phyloP scores from a whole-genome alignment of 83 land plant genomes.

The Larix sibirica region DNA sequence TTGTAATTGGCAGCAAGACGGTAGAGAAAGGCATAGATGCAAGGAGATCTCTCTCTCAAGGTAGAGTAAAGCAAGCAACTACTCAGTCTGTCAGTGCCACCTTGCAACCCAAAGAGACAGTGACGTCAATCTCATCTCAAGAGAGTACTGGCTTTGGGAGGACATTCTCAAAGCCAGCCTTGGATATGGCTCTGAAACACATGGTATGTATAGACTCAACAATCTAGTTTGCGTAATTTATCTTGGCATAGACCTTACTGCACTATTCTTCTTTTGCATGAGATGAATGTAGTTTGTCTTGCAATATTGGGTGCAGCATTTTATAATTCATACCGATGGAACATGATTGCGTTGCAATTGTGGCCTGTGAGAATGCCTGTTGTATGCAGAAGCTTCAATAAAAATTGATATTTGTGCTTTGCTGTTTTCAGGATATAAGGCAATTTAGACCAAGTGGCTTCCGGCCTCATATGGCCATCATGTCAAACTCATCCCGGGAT shows the following conservation, averaged over 20 bases:
- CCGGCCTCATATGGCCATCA: constrained; percentile 47
- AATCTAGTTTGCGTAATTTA: too few relatives aligned
- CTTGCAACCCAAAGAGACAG: constrained; percentile 10
- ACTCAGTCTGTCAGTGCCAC: not conserved
- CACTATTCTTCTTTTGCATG: too few relatives aligned
- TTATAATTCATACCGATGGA: too few relatives aligned
- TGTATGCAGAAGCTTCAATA: too few relatives aligned
- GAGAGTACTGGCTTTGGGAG: constrained; percentile 69
- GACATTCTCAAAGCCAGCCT: constrained; percentile 62
- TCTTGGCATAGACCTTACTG: too few relatives aligned
- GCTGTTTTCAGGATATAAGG: constrained; percentile 57
- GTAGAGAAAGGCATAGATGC: constrained; percentile 62
- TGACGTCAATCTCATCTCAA: constrained; percentile 34
- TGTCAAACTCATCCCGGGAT: constrained; percentile 67
- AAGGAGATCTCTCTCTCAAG: constrained; percentile 56
- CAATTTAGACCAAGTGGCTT: constrained; percentile 42
- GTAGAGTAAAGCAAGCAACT: constrained; percentile 31
- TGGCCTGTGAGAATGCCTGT: too few relatives aligned
- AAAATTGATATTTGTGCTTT: not conserved
- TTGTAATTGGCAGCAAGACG: constrained; percentile 59
- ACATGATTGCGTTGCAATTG: too few relatives aligned
- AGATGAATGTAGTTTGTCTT: too few relatives aligned
- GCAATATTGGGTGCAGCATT: too few relatives aligned
- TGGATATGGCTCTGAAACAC: constrained; percentile 85
- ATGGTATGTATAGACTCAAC: constrained; percentile 48